Evolutionary conservation across 129 eudicot genomes (phyloP).

Genomic region (Ambrosia artemisiifolia): DNA sequence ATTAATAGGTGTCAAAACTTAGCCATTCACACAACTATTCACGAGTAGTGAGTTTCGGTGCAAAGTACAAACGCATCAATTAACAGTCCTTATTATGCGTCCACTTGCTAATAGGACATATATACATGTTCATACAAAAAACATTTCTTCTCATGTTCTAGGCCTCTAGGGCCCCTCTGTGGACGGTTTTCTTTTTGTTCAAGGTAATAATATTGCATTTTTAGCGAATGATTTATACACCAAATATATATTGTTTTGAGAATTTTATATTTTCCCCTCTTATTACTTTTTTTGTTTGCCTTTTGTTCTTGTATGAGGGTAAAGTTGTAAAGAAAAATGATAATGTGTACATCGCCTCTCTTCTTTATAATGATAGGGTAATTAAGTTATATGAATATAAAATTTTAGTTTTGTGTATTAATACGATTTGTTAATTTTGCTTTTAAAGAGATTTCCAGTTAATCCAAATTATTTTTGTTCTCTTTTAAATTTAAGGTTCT

Average conservation of each 20-base stretch:
- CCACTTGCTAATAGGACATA: slow-evolving; percentile 11
- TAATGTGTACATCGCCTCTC: neutral
- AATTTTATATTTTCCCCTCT: neutral
- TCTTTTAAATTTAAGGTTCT: no score
- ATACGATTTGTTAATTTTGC: no score
- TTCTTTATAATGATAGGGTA: neutral
- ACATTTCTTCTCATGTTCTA: neutral
- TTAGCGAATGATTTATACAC: slow-evolving; percentile 21
- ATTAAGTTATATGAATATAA: neutral
- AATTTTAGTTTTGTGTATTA: no score
- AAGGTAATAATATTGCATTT: slow-evolving; percentile 6
- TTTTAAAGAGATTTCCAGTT: no score
- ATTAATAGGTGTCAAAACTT: slow-evolving; percentile 19
- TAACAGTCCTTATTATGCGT: neutral
- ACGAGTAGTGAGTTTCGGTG: neutral
- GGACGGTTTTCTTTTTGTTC: neutral
- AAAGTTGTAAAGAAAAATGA: no score
- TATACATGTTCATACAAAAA: slow-evolving; percentile 8
- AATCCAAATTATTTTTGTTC: no score
- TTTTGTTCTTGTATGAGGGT: no score
- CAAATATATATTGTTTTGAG: neutral
- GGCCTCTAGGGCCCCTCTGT: slow-evolving; percentile 1
- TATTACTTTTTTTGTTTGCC: no score
- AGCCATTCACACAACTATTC: neutral
- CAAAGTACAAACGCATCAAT: neutral